A percentile compares a stretch with the other conserved stretches of the same genome.
These are phyloP conservation scores for Rhizoclosmatium globosum DNA, from an alignment of 192 early-diverging fungal genomes.

Conservation along the genomic window DNA sequence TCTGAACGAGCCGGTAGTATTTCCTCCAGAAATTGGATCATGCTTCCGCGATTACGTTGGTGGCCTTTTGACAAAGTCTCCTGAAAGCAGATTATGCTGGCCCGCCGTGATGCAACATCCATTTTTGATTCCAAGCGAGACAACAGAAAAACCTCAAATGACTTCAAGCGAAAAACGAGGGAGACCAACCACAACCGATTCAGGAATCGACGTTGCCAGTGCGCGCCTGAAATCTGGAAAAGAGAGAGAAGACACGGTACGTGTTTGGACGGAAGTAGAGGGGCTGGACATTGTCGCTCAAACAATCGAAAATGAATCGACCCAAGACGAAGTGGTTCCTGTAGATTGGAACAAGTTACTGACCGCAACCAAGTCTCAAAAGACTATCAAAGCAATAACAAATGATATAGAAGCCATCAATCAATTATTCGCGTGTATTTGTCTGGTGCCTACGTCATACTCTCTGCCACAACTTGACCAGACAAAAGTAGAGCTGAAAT, in stretches of 20 bases:
- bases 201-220: slow-evolving; percentile 28
- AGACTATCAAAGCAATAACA: background rate
- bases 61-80: slow-evolving; percentile 39
- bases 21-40: slow-evolving; percentile 24
- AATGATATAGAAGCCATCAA: background rate
- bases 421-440: background rate
- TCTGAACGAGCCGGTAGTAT: slow-evolving; percentile 29
- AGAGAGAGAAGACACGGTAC: background rate
- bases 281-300: background rate
- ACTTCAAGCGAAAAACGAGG: background rate
- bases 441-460: background rate
- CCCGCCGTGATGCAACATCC: slow-evolving; percentile 37
- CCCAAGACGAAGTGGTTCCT: background rate
- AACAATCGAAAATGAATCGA: background rate
- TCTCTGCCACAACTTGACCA: background rate
- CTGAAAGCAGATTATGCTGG: slow-evolving; percentile 38
- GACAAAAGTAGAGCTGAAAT: background rate
- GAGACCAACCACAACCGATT: slow-evolving; percentile 37
- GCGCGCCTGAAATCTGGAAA: background rate
- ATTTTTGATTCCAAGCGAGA: slow-evolving; percentile 7
- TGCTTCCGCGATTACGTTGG: slow-evolving; percentile 10
- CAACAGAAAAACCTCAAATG: background rate
- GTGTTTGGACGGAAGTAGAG: slow-evolving; percentile 8
- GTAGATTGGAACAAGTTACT: slow-evolving; percentile 8
- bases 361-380: background rate